These are phyloP conservation scores for Microdochium bolleyi DNA, from an alignment of 2,329 filamentous ascomycete genomes.

Conservation along the genomic window DNA sequence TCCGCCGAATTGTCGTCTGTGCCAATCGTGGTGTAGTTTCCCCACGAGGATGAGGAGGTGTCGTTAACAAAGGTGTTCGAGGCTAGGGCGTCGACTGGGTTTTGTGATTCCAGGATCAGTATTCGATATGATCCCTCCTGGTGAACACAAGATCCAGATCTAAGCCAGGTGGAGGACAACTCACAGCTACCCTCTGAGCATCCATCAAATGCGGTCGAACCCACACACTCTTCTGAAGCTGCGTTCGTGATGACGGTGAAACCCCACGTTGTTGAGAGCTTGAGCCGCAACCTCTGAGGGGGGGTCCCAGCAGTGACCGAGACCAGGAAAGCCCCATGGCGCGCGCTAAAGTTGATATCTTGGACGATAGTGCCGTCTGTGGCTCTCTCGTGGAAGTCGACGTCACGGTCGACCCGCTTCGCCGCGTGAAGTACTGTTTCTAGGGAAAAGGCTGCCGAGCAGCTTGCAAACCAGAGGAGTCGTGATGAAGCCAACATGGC, in stretches of 20 bases:
- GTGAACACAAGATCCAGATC: not conserved
- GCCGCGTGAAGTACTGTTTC: not conserved
- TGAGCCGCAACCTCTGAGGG: not conserved
- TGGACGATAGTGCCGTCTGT: not conserved
- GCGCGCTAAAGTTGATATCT: not conserved
- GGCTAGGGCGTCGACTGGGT: not conserved
- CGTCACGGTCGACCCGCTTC: not conserved
- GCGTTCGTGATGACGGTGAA: not conserved
- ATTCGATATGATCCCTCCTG: not conserved
- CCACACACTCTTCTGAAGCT: not conserved
- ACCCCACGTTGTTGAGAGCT: not conserved
- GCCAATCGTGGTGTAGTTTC: not conserved
- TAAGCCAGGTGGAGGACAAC: too few species aligned
- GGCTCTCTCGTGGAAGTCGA: not conserved
- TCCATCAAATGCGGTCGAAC: not conserved
- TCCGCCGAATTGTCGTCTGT: not conserved
- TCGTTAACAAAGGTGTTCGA: not conserved
- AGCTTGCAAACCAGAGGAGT: too few species aligned
- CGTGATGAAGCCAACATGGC: too few species aligned
- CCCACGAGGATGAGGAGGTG: too few species aligned
- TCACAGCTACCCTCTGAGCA: not conserved
- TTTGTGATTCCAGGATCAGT: not conserved
- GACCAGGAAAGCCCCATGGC: not conserved
- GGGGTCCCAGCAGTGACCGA: not conserved
- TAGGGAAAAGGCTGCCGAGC: too few species aligned